Conservation (phyloP, 306 rosid species). For the Ormosia semicastrata region DNA sequence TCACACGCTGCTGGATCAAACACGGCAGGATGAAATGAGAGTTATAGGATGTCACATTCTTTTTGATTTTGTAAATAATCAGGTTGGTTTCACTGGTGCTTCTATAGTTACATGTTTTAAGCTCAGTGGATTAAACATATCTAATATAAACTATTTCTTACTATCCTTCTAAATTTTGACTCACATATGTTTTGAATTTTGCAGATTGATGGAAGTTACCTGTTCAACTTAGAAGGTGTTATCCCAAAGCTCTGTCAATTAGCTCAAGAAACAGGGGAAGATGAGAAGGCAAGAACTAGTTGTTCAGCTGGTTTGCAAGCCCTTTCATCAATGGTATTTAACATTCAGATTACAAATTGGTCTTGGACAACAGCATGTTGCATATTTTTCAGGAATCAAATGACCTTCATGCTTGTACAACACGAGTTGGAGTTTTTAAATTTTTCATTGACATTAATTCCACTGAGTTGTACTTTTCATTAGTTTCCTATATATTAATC, state of each 20-base stretch:
- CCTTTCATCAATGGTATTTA: constrained; percentile 87
- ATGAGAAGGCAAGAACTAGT: constrained; percentile 51
- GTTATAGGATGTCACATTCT: constrained; percentile 81
- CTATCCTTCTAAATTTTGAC: constrained; percentile 1
- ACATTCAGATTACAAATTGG: neutral
- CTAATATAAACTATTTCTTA: constrained; percentile 3
- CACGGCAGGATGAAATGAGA: constrained; percentile 86
- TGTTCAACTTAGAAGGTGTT: constrained; percentile 80
- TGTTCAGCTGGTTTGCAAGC: constrained; percentile 76
- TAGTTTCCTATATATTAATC: neutral
- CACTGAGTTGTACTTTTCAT: neutral
- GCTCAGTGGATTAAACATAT: neutral
- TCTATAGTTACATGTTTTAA: neutral
- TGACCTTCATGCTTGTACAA: neutral
- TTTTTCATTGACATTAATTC: neutral
- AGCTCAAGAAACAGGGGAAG: constrained; percentile 80
- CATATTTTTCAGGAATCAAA: neutral
- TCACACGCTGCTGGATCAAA: constrained; percentile 87
- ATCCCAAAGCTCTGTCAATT: constrained; percentile 83
- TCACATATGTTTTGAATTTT: constrained; percentile 24
- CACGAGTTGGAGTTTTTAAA: neutral
- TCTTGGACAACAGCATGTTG: neutral
- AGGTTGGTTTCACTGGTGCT: constrained; percentile 51
- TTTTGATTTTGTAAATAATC: constrained; percentile 86
- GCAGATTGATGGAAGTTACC: constrained; percentile 74